Evolutionary conservation across 371 early-diverging fungal species (phyloP).

Genomic region (Dichotomocladium elegans): DNA sequence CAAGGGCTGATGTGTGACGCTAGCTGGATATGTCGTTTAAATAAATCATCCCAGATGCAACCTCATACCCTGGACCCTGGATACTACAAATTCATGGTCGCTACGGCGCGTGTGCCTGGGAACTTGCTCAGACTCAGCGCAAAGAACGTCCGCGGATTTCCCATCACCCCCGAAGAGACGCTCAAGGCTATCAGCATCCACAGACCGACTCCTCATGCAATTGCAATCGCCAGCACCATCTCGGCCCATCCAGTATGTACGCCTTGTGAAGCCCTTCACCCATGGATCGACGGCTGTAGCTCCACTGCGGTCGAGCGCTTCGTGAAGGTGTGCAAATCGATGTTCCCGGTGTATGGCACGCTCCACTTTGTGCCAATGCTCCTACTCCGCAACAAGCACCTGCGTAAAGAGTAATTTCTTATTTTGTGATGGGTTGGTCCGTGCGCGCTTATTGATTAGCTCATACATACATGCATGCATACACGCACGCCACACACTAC

Average conservation of each 20-base stretch:
- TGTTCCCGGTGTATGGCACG: conserved; percentile 68
- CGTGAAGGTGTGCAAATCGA: conserved; percentile 48
- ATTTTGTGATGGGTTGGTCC: background rate
- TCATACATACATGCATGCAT: background rate
- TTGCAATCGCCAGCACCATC: conserved; percentile 29
- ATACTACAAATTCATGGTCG: conserved; percentile 62
- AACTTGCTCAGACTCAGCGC: conserved; percentile 49
- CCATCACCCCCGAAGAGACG: conserved; percentile 41
- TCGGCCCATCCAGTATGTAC: conserved; percentile 19
- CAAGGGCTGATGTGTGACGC: background rate
- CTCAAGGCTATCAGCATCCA: conserved; percentile 32
- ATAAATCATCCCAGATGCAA: conserved; percentile 63
- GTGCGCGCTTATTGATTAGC: background rate
- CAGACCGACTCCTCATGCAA: conserved; percentile 42
- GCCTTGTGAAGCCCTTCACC: conserved; percentile 60
- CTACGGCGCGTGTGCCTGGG: conserved; percentile 60
- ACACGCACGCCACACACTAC: background rate
- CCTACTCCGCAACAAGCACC: conserved; percentile 49
- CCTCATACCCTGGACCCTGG: conserved; percentile 64
- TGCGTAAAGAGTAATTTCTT: conserved; percentile 54
- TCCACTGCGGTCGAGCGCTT: conserved; percentile 45
- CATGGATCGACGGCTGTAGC: conserved; percentile 55
- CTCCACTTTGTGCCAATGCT: conserved; percentile 71
- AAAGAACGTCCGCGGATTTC: conserved; percentile 42
- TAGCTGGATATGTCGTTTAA: background rate